Evolutionary conservation across 2,329 filamentous ascomycete species (phyloP).

Genomic region (Colletotrichum horii): DNA sequence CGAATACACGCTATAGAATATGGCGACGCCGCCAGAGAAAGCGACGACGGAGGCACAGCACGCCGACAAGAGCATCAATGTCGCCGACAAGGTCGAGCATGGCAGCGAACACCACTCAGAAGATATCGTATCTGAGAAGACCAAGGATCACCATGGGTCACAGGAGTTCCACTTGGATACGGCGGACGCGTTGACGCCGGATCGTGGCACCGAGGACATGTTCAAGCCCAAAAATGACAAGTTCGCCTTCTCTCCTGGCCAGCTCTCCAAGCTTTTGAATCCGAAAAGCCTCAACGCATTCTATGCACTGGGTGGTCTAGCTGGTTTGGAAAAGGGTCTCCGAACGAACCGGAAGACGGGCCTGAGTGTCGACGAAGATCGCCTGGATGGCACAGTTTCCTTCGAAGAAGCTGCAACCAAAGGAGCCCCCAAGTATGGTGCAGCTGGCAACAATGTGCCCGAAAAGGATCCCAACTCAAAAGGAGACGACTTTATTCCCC

Average conservation of each 20-base stretch:
- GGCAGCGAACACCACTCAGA: background rate
- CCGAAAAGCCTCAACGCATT: slow-evolving; percentile 80
- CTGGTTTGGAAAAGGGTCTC: slow-evolving; percentile 76
- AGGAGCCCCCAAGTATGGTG: slow-evolving; percentile 39
- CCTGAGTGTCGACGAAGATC: slow-evolving; percentile 72
- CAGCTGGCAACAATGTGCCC: slow-evolving; percentile 35
- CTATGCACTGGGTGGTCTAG: slow-evolving; percentile 74
- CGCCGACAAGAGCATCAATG: slow-evolving; percentile 2
- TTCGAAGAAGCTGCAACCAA: slow-evolving; percentile 67
- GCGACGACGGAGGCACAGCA: background rate
- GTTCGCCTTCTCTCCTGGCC: slow-evolving; percentile 76
- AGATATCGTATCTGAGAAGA: background rate
- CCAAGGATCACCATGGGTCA: slow-evolving; percentile 1
- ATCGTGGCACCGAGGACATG: slow-evolving; percentile 73
- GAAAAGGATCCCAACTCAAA: slow-evolving; percentile 26
- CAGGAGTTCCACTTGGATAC: slow-evolving; percentile 26
- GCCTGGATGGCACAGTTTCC: slow-evolving; percentile 65
- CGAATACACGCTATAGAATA: background rate
- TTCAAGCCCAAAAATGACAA: slow-evolving; percentile 71
- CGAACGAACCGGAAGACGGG: slow-evolving; percentile 69
- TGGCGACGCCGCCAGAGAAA: background rate
- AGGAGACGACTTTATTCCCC: slow-evolving; percentile 8
- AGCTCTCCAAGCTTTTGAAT: slow-evolving; percentile 78
- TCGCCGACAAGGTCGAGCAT: background rate
- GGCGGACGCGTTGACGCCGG: slow-evolving; percentile 43